phyloP scores from a whole-genome alignment of 768 basidiomycete genomes.

The Termitomyces titanicus region DNA sequence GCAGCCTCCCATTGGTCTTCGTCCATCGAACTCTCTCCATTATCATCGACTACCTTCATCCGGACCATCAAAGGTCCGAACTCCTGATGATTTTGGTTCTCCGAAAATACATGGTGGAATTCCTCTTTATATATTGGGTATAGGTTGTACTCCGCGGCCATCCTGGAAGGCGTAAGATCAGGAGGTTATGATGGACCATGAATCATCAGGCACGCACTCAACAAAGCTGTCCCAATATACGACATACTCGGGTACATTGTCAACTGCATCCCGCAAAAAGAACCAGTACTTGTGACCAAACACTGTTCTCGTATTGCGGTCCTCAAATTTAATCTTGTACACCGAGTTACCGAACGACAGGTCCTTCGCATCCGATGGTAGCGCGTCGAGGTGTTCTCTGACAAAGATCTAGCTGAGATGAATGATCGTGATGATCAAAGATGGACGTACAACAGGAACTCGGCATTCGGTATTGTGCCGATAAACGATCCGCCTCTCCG shows the following conservation, averaged over 20 bases:
- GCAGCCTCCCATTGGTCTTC: conserved; percentile 98
- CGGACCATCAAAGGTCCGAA: conserved; percentile 79
- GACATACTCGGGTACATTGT: conserved; percentile 95
- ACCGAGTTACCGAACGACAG: conserved; percentile 89
- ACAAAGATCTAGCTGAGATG: background rate
- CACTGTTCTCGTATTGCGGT: conserved; percentile 52
- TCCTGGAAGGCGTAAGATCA: conserved; percentile 35
- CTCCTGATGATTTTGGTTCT: conserved; percentile 76
- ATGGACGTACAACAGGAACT: conserved; percentile 70
- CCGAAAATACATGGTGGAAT: conserved; percentile 85
- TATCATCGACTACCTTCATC: conserved; percentile 88
- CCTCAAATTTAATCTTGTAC: conserved; percentile 85
- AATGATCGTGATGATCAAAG: conserved; percentile 6
- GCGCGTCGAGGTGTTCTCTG: conserved; percentile 68
- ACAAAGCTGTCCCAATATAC: conserved; percentile 96
- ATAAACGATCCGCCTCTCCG: conserved; percentile 87
- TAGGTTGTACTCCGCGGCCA: conserved; percentile 82
- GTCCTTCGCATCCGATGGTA: conserved; percentile 63
- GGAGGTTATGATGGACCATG: background rate
- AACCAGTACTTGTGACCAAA: conserved; percentile 96
- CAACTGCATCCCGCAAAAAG: conserved; percentile 92
- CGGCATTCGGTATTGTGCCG: conserved; percentile 94
- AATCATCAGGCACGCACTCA: conserved; percentile 56
- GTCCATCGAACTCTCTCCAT: conserved; percentile 90
- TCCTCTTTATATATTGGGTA: conserved; percentile 75